These are phyloP conservation scores for Pichia manshurica DNA, from an alignment of 805 yeast species.

Conservation along the genomic window DNA sequence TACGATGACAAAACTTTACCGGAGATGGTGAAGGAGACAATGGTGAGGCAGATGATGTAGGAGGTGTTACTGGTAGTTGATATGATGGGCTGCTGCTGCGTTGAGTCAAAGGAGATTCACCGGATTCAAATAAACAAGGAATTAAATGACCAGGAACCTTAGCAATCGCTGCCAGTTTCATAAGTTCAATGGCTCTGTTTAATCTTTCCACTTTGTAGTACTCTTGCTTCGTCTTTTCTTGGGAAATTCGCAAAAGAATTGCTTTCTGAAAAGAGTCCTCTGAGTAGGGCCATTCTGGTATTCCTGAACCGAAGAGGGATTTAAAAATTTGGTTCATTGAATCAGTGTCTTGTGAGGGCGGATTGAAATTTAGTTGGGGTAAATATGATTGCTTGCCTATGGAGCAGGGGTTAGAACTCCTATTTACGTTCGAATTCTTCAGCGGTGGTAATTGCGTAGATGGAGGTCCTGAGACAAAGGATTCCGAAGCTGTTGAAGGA, in stretches of 20 bases:
- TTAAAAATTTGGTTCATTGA: constrained; percentile 29
- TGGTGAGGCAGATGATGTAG: constrained; percentile 1
- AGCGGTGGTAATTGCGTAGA: no score
- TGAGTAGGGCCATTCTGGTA: constrained; percentile 48
- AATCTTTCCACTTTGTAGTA: constrained; percentile 61
- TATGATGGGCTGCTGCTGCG: no score
- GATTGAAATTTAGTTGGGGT: no score
- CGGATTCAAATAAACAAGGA: constrained; percentile 45
- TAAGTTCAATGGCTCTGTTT: constrained; percentile 52
- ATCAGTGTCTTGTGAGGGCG: not conserved
- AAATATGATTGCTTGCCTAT: not conserved
- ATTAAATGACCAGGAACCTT: constrained; percentile 62
- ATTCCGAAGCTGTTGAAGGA: no score
- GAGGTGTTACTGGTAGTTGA: not conserved
- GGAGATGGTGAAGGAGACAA: constrained; percentile 13
- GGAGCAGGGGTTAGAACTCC: not conserved
- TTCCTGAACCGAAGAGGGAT: constrained; percentile 48
- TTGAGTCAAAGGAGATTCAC: constrained; percentile 6
- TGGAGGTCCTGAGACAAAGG: no score
- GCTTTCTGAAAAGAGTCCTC: constrained; percentile 56
- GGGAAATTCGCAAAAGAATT: constrained; percentile 57
- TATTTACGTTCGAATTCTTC: no score
- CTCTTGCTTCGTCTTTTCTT: constrained; percentile 79
- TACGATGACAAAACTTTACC: not conserved
- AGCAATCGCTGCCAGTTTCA: constrained; percentile 53